A percentile compares a stretch with the other conserved stretches of the same genome.
Evolutionary conservation across 116 monocot species (phyloP).

Genomic region (Cymodocea nodosa): DNA sequence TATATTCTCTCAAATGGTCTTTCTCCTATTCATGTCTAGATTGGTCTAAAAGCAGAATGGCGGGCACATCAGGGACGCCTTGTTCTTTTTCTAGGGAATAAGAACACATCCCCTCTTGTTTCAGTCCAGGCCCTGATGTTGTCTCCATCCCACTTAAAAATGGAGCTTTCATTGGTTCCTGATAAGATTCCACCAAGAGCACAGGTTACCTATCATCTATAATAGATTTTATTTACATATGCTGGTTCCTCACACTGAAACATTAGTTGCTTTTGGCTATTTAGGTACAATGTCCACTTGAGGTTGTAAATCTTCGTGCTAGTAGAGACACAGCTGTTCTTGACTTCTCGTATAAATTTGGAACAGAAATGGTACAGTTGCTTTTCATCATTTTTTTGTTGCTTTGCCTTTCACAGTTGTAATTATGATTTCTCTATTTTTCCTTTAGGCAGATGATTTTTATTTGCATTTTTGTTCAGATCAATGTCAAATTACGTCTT

Average conservation of each 20-base stretch:
- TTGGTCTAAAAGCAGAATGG: conserved; percentile 98
- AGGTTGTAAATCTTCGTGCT: conserved; percentile 78
- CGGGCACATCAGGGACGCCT: conserved; percentile 76
- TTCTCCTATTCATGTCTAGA: conserved; percentile 22
- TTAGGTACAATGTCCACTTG: conserved; percentile 97
- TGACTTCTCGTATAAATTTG: conserved; percentile 88
- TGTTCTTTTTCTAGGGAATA: conserved; percentile 94
- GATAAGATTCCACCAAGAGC: conserved; percentile 99
- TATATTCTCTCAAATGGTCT: background rate
- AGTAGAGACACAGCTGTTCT: conserved; percentile 93
- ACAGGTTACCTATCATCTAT: conserved; percentile 36
- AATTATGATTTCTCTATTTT: background rate
- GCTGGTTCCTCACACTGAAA: background rate
- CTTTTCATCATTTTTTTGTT: conserved; percentile 4
- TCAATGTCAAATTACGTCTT: conserved; percentile 70
- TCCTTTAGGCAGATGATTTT: background rate
- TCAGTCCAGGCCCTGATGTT: conserved; percentile 68
- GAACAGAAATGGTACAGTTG: conserved; percentile 31
- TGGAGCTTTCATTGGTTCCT: conserved; percentile 75
- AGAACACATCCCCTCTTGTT: conserved; percentile 69
- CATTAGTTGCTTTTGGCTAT: background rate
- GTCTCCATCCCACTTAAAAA: conserved; percentile 74
- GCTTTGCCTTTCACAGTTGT: background rate
- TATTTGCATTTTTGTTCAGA: conserved; percentile 22
- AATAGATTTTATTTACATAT: background rate